These are phyloP conservation scores for Fusarium bulbicola DNA, from an alignment of 2,329 filamentous ascomycete species.

Conservation along the genomic window DNA sequence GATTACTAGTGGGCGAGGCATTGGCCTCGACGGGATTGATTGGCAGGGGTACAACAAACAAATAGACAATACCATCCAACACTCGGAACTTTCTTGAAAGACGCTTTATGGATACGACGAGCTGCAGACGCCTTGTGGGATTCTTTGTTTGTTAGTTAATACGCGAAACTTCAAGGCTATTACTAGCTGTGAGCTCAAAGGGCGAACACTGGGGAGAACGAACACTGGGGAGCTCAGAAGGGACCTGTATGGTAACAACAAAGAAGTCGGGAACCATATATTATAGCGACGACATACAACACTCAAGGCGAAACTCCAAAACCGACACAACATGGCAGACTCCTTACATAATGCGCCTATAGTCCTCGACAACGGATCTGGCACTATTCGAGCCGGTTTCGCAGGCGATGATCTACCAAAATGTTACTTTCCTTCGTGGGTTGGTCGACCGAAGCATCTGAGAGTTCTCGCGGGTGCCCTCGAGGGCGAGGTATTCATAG, in stretches of 20 bases:
- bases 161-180: constrained; percentile 9
- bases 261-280: constrained; percentile 34
- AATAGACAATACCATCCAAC: constrained; percentile 36
- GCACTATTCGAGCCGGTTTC: constrained; percentile 96
- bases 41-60: constrained; percentile 37
- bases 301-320: constrained; percentile 1
- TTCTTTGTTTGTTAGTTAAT: constrained; percentile 12
- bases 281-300: constrained; percentile 20
- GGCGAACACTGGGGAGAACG: constrained; percentile 6
- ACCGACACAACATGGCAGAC: constrained; percentile 58
- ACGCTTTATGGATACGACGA: constrained; percentile 32
- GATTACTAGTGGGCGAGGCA: constrained; percentile 40
- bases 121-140: constrained; percentile 18
- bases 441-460: constrained; percentile 93
- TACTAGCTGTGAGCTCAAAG: constrained; percentile 33
- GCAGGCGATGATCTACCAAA: constrained; percentile 95
- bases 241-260: constrained; percentile 25
- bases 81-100: constrained; percentile 12
- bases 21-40: constrained; percentile 13
- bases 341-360: constrained; percentile 95
- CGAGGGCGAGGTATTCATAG: constrained; percentile 97
- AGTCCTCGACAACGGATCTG: constrained; percentile 98
- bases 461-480: constrained; percentile 95
- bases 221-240: constrained; percentile 31
- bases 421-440: constrained; percentile 97